These are phyloP conservation scores for Leishmania gerbilli DNA, from an alignment of 208 protist genomes.

Conservation along the genomic window DNA sequence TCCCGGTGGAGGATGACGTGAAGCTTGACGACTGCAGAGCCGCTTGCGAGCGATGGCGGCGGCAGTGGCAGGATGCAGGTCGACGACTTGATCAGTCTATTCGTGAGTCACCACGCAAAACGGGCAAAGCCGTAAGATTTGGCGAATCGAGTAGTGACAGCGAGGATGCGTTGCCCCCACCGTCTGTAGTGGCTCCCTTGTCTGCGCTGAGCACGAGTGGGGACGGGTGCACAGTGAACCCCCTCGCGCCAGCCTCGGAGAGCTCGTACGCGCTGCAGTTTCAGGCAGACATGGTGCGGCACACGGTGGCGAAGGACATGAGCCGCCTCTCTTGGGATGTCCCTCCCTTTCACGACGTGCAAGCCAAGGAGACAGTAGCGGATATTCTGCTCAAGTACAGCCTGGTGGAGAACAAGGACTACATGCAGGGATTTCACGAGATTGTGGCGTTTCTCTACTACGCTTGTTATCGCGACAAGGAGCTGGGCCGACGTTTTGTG, in stretches of 20 bases:
- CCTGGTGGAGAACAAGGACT: slow-evolving; percentile 49
- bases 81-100: slow-evolving; percentile 12
- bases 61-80: slow-evolving; percentile 25
- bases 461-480: slow-evolving; percentile 37
- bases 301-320: slow-evolving; percentile 61
- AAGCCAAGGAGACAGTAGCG: slow-evolving; percentile 39
- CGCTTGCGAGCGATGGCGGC: slow-evolving; percentile 11
- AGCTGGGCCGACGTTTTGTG: slow-evolving; percentile 17
- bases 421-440: slow-evolving; percentile 93
- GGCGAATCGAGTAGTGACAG: slow-evolving; percentile 31
- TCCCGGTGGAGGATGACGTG: not conserved
- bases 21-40: slow-evolving; percentile 2
- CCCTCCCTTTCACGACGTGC: slow-evolving; percentile 39
- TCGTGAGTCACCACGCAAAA: slow-evolving; percentile 14
- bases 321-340: slow-evolving; percentile 71
- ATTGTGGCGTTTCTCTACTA: slow-evolving; percentile 86
- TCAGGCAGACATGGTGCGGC: slow-evolving; percentile 37
- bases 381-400: slow-evolving; percentile 73
- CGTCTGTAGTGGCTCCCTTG: not conserved
- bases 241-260: slow-evolving; percentile 45
- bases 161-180: slow-evolving; percentile 15
- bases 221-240: slow-evolving; percentile 41
- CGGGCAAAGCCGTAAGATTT: slow-evolving; percentile 21
- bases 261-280: slow-evolving; percentile 72
- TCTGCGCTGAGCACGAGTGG: not conserved